Evolutionary conservation across 2,329 filamentous ascomycete genomes (phyloP).

Genomic region (Fusarium sp.): DNA sequence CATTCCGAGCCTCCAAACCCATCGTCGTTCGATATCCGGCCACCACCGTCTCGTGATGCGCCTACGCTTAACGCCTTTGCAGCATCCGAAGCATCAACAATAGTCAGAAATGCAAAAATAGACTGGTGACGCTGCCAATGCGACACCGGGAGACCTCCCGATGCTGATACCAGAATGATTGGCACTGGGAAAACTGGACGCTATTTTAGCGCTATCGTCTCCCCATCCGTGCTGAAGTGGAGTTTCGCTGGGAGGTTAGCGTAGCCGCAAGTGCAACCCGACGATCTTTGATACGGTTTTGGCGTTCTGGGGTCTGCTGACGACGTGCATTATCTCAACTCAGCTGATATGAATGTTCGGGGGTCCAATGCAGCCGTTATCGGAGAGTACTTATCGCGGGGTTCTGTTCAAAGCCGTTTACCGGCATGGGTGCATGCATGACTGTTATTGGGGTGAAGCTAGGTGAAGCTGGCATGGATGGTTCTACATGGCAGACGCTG

Average conservation of each 20-base stretch:
- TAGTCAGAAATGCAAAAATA: neutral
- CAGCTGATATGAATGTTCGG: neutral
- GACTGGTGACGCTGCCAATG: neutral
- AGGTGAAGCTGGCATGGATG: neutral
- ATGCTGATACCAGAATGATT: neutral
- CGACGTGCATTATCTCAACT: neutral
- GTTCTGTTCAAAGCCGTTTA: neutral
- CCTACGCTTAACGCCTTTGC: neutral
- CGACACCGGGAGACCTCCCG: constrained; percentile 7
- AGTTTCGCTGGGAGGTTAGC: neutral
- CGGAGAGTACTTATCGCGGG: neutral
- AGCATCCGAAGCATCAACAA: neutral
- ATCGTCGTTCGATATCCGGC: neutral
- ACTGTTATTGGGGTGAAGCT: neutral
- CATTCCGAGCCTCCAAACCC: too few species aligned
- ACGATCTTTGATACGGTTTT: neutral
- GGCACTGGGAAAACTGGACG: neutral
- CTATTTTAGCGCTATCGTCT: neutral
- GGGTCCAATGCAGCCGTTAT: neutral
- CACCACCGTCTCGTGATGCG: neutral
- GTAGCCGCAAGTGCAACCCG: neutral
- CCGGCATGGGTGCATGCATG: neutral
- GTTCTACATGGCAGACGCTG: neutral
- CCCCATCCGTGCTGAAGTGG: neutral
- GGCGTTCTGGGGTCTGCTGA: neutral